phyloP scores from a whole-genome alignment of 73 alveolate genomes.

The Paramecium biaurelia region DNA sequence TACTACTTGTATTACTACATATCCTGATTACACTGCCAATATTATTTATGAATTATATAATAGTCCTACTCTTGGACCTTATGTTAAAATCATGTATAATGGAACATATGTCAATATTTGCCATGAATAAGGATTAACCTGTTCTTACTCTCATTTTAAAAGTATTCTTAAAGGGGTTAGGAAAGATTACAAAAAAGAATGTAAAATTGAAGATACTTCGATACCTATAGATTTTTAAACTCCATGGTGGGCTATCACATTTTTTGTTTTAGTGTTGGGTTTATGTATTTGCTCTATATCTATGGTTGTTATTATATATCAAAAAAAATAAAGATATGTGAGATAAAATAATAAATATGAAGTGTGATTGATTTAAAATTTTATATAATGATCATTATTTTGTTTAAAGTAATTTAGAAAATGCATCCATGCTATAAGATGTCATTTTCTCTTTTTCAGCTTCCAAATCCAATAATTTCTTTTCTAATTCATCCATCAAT shows the following conservation, averaged over 20 bases:
- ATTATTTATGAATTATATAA: background rate
- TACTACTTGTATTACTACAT: background rate
- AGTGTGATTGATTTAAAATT: background rate
- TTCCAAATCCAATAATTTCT: background rate
- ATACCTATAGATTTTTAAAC: background rate
- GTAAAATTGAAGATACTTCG: background rate
- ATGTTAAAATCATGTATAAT: background rate
- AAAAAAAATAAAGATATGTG: background rate
- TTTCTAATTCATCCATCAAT: background rate
- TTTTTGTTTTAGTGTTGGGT: background rate
- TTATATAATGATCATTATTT: background rate
- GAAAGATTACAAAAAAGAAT: background rate
- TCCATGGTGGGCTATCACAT: conserved; percentile 26
- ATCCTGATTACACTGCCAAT: conserved; percentile 10
- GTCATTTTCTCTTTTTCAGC: background rate
- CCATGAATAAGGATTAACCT: background rate
- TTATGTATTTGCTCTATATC: background rate
- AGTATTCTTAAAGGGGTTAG: background rate
- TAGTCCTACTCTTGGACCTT: background rate
- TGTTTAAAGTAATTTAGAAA: background rate
- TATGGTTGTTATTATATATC: background rate
- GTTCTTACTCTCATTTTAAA: background rate
- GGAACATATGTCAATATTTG: conserved; percentile 33
- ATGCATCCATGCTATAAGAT: background rate
- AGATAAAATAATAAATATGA: background rate